phyloP scores from a whole-genome alignment of 257 asterid species.

The Gentiana straminea region DNA sequence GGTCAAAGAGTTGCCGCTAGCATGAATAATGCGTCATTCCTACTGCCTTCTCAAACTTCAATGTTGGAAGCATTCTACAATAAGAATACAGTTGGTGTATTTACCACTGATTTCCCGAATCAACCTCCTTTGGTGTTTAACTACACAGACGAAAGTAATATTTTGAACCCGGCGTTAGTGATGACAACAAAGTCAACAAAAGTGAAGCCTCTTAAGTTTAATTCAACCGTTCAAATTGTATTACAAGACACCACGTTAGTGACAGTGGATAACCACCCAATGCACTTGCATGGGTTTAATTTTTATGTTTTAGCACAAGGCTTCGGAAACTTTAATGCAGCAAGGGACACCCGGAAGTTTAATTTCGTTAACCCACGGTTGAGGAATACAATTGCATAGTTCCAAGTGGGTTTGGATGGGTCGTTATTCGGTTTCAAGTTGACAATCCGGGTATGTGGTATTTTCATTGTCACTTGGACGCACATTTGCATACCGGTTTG shows the following conservation, averaged over 20 bases:
- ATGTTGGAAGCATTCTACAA: neutral
- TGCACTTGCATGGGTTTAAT: conserved; percentile 4
- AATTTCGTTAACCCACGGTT: neutral
- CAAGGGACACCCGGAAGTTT: neutral
- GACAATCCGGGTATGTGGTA: neutral
- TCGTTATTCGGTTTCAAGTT: neutral
- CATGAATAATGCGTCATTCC: conserved; percentile 3
- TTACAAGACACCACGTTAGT: neutral
- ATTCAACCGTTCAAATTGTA: conserved; percentile 1
- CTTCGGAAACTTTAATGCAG: neutral
- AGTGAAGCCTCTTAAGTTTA: conserved; percentile 2
- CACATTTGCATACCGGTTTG: neutral
- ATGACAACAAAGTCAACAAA: neutral
- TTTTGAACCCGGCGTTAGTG: neutral
- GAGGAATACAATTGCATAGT: neutral
- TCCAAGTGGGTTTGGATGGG: conserved; percentile 1
- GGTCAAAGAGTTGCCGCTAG: too few species aligned
- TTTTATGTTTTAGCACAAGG: conserved; percentile 3
- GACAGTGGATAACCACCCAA: neutral
- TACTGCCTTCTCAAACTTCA: neutral
- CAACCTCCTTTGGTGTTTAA: neutral
- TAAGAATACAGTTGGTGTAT: neutral
- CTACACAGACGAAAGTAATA: neutral
- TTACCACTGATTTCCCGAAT: neutral
- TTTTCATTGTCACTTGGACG: neutral